phyloP scores from a whole-genome alignment of 1,284 basidiomycete genomes.

The Cryptococcus wingfieldii region DNA sequence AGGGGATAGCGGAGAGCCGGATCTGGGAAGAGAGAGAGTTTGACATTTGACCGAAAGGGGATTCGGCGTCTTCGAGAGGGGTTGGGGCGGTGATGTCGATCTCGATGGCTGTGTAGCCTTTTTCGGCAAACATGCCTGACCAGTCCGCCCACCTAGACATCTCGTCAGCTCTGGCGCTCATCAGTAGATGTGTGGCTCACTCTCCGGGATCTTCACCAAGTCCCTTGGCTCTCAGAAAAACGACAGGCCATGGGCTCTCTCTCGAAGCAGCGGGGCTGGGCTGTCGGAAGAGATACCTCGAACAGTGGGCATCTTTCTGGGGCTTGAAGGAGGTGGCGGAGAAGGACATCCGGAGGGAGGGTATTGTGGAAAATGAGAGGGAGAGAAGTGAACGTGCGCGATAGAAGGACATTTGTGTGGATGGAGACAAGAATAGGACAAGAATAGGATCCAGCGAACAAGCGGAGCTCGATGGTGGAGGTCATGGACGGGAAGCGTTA shows the following conservation, averaged over 20 bases:
- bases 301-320: constrained; percentile 17
- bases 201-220: constrained; percentile 16
- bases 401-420: too few species aligned
- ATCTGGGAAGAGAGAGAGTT: constrained; percentile 41
- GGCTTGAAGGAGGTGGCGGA: neutral
- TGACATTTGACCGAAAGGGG: constrained; percentile 21
- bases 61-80: neutral
- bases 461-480: too few species aligned
- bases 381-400: too few species aligned
- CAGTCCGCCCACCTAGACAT: constrained; percentile 28
- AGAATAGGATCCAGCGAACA: too few species aligned
- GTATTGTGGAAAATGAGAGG: too few species aligned
- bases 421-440: too few species aligned
- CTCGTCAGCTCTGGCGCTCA: neutral
- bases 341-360: neutral
- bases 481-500: too few species aligned
- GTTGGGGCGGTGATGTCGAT: constrained; percentile 52
- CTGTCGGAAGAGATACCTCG: constrained; percentile 22
- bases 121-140: constrained; percentile 56
- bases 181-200: constrained; percentile 11
- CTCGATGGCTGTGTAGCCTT: constrained; percentile 61
- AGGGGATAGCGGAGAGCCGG: constrained; percentile 55
- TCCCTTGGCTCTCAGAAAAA: constrained; percentile 24
- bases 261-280: constrained; percentile 20
- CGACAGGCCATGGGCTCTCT: constrained; percentile 30